Percentiles rank a stretch among this genome's conserved stretches.
Evolutionary conservation across 2,329 filamentous ascomycete genomes (phyloP).

Genomic region (Colletotrichum aenigma): DNA sequence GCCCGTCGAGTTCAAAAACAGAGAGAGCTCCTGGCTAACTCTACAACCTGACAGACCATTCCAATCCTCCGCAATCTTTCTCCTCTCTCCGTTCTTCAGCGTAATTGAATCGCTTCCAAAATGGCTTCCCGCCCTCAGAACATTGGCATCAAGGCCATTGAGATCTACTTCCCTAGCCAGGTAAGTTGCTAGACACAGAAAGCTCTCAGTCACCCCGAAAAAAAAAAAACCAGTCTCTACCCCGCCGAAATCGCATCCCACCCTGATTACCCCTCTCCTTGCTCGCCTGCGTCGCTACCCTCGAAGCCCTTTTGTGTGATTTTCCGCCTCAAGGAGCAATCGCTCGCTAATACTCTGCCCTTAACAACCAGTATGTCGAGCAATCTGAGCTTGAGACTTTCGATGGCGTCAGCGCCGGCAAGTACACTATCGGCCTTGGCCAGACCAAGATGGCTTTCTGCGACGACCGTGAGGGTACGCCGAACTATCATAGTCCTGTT

Average conservation of each 20-base stretch:
- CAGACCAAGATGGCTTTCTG: constrained; percentile 94
- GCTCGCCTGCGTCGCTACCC: not conserved
- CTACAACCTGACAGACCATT: not conserved
- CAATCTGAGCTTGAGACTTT: constrained; percentile 84
- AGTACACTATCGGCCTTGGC: constrained; percentile 90
- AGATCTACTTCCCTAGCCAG: constrained; percentile 87
- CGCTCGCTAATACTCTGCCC: not conserved
- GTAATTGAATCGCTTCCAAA: constrained; percentile 26
- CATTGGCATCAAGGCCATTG: constrained; percentile 92
- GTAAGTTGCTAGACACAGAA: constrained; percentile 53
- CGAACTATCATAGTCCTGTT: not conserved
- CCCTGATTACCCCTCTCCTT: not conserved
- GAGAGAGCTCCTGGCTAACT: constrained; percentile 1
- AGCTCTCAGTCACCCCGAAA: not conserved
- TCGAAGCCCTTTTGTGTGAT: not conserved
- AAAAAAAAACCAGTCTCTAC: not conserved
- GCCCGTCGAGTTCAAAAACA: not conserved
- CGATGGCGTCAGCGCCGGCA: constrained; percentile 80
- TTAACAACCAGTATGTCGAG: constrained; percentile 72
- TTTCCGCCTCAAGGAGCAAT: not conserved
- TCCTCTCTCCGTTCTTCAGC: not conserved
- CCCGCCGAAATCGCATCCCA: constrained; percentile 24
- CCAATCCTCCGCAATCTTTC: not conserved
- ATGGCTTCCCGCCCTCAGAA: constrained; percentile 84
- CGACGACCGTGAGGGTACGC: constrained; percentile 83